A percentile compares a stretch with the other conserved stretches of the same genome.
These are phyloP conservation scores for Massarina eburnea DNA, from an alignment of 2,329 filamentous ascomycete genomes.

Conservation along the genomic window DNA sequence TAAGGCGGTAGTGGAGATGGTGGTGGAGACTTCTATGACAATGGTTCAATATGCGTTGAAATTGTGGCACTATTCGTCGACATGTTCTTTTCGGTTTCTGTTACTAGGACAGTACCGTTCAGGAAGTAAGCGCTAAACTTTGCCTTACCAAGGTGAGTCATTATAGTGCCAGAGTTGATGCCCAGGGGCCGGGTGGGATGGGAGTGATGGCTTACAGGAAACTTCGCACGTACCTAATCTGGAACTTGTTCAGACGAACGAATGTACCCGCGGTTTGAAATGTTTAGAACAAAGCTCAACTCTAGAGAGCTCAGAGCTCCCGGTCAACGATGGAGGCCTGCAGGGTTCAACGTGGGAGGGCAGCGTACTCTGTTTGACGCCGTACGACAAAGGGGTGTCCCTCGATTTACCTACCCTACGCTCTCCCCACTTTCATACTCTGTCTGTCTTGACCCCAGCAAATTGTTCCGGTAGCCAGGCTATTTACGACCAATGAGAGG, in stretches of 20 bases:
- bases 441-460: constrained; percentile 11
- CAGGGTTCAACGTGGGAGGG: constrained; percentile 11
- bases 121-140: too few species aligned
- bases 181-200: not conserved
- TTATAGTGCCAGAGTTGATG: not conserved
- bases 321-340: constrained; percentile 14
- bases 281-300: not conserved
- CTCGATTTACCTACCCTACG: constrained; percentile 35
- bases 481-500: constrained; percentile 26
- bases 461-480: constrained; percentile 17
- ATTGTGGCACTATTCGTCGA: too few species aligned
- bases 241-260: not conserved
- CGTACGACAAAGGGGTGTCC: constrained; percentile 30
- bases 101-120: too few species aligned
- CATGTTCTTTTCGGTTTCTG: too few species aligned
- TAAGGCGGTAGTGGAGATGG: not conserved
- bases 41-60: too few species aligned
- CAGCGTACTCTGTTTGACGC: constrained; percentile 42
- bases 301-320: not conserved
- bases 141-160: not conserved
- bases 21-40: too few species aligned
- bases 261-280: not conserved
- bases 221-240: not conserved
- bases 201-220: not conserved
- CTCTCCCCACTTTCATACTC: constrained; percentile 17